Base-by-base conservation (phyloP, 2,329 filamentous ascomycete genomes). In the Ascochyta rabiei region DNA sequence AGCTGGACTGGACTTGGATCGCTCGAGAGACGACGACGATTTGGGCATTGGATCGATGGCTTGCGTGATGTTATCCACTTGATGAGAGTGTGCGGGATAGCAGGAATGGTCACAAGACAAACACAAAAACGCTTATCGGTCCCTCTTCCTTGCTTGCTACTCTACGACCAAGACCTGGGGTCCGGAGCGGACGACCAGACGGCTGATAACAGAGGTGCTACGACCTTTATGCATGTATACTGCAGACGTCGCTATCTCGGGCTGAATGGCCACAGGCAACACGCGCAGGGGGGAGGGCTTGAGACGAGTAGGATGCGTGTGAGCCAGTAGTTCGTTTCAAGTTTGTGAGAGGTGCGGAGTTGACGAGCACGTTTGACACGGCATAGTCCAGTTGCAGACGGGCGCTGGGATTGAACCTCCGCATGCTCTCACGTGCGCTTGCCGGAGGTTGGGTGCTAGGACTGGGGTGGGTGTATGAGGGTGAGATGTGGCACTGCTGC, bases 281-380 rank as follows among this genome's bases (percentile, higher is more conserved):
- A 30, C 28, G 37, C 10, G 39, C 28, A 39, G 6, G 21, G 46
- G 46, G 46, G 33, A 48, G 33, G 31, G 43, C 33, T 43, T 56
- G 53, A 56, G 53, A 56, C 53, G 41, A 43, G 33, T 13, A 51
- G 53, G 47, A 56, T 55, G 53, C 43, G 38, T 52, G 37, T 56
- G 53, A 56, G 42, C 53, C 33, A 15, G 53, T 52, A 56, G 53
- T 51, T 56, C 34, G 53, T 56, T 56, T 56, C 53, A 56, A 28
- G 38, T 45, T 33, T 56, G 53, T 52, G 42, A 55, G 52, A 55
- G 46, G 52, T 55, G 52, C 46, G 52, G 52, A 55, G 52, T 47
- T 55, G 35, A 45, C 18, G 18, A 47, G 31, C 21, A 26, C 30
- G 35, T 48, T 40, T 54, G 33, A 44, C 26, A 35, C 35, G 30